A percentile compares a stretch with the other conserved stretches of the same genome.
phyloP scores from a whole-genome alignment of 306 rosid genomes.

The Fragaria vesca region DNA sequence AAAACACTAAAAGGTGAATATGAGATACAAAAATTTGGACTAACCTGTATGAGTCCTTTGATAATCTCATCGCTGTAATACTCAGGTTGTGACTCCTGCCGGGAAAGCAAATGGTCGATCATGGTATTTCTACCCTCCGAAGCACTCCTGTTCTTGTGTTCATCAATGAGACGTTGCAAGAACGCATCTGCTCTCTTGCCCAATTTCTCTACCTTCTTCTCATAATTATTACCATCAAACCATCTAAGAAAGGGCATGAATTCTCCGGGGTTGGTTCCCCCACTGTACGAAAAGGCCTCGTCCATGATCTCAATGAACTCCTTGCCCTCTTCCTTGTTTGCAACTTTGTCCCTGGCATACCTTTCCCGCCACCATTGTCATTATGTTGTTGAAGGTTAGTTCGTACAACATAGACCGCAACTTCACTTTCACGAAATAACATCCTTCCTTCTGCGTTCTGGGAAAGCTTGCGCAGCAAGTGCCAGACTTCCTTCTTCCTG shows the following conservation, averaged over 20 bases:
- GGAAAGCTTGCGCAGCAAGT: slow-evolving; percentile 30
- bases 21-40: neutral
- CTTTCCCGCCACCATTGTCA: slow-evolving; percentile 63
- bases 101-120: slow-evolving; percentile 15
- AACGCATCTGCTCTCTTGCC: slow-evolving; percentile 32
- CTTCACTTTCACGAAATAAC: slow-evolving; percentile 29
- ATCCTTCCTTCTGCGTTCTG: neutral
- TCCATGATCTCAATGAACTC: slow-evolving; percentile 32
- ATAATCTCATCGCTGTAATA: neutral
- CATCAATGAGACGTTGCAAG: slow-evolving; percentile 19
- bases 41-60: neutral
- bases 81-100: slow-evolving; percentile 4
- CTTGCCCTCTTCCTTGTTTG: slow-evolving; percentile 30
- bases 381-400: slow-evolving; percentile 46
- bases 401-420: slow-evolving; percentile 34
- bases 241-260: slow-evolving; percentile 38
- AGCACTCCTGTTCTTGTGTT: slow-evolving; percentile 8
- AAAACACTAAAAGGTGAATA: no score
- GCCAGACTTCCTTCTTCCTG: slow-evolving; percentile 42
- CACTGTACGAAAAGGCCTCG: slow-evolving; percentile 19
- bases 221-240: slow-evolving; percentile 21
- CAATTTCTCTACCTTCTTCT: slow-evolving; percentile 5
- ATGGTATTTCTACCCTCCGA: neutral
- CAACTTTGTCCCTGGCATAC: slow-evolving; percentile 33
- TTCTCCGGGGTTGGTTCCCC: slow-evolving; percentile 28